These are phyloP conservation scores for Ophiostoma himal-ulmi DNA, from an alignment of 2,329 filamentous ascomycete genomes.

Conservation along the genomic window DNA sequence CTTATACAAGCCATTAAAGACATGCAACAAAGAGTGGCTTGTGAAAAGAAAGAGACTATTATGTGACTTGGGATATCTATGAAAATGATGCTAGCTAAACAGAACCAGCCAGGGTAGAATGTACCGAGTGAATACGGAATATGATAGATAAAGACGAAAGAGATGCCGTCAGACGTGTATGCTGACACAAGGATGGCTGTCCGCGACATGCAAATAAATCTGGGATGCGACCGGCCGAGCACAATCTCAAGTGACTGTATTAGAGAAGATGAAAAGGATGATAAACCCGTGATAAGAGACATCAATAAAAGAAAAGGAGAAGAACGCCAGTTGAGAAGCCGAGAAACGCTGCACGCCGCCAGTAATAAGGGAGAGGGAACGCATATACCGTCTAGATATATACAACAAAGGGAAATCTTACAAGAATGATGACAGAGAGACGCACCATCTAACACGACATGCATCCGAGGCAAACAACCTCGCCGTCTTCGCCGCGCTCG, in stretches of 20 bases:
- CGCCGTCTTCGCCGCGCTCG: conserved; percentile 57
- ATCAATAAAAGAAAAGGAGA: not conserved
- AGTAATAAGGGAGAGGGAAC: not conserved
- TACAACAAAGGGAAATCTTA: not conserved
- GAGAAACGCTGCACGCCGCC: not conserved
- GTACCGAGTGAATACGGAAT: not conserved
- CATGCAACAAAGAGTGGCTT: not conserved
- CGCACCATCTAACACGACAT: conserved; percentile 33
- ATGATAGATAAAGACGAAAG: not conserved
- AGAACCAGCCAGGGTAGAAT: not conserved
- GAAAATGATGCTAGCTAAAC: not conserved
- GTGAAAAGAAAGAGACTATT: not conserved
- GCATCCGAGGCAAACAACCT: conserved; percentile 62
- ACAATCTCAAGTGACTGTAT: not conserved
- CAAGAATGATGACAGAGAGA: not conserved
- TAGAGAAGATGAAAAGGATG: not conserved
- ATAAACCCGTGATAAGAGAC: not conserved
- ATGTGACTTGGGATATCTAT: not conserved
- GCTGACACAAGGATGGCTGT: not conserved
- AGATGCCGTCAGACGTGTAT: not conserved
- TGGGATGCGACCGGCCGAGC: no score
- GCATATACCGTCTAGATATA: not conserved
- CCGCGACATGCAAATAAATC: not conserved
- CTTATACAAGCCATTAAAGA: not conserved
- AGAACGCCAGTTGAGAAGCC: not conserved